phyloP scores from a whole-genome alignment of 2,329 filamentous ascomycete genomes.

The Hypoxylon sp. region DNA sequence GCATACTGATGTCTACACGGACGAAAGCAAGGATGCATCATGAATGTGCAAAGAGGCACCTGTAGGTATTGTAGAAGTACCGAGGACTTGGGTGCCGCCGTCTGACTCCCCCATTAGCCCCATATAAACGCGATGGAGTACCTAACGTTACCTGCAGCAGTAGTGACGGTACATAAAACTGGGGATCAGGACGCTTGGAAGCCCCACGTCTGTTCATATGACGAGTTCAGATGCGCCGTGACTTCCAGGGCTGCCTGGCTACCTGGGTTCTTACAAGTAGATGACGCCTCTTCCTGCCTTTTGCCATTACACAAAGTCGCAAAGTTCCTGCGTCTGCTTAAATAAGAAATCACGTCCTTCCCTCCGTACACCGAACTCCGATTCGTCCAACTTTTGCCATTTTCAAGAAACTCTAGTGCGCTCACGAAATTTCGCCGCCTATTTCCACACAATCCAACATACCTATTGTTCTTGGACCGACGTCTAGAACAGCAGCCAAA shows the following conservation, averaged over 20 bases:
- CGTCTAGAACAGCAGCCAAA: conserved; percentile 15
- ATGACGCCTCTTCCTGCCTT: conserved; percentile 29
- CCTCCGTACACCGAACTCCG: conserved; percentile 33
- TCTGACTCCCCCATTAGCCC: background rate
- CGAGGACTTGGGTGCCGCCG: background rate
- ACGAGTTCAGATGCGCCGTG: conserved; percentile 15
- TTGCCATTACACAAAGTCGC: conserved; percentile 15
- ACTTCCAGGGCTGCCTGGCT: background rate
- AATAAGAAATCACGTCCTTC: conserved; percentile 24
- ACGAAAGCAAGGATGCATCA: background rate
- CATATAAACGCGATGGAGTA: background rate
- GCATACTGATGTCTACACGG: background rate
- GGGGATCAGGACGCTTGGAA: conserved; percentile 2
- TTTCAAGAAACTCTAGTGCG: conserved; percentile 34
- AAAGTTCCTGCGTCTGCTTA: conserved; percentile 27
- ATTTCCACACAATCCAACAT: conserved; percentile 16
- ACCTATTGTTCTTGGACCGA: conserved; percentile 13
- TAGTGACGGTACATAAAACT: conserved; percentile 12
- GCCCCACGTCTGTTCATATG: conserved; percentile 37
- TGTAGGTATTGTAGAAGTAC: background rate
- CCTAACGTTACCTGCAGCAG: background rate
- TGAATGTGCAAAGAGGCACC: background rate
- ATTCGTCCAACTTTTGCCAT: conserved; percentile 26
- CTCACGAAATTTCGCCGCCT: conserved; percentile 32
- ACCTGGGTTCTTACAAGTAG: conserved; percentile 6